Evolutionary conservation across 139 green algal genomes (phyloP).

Genomic region (Tetraselmis chui): DNA sequence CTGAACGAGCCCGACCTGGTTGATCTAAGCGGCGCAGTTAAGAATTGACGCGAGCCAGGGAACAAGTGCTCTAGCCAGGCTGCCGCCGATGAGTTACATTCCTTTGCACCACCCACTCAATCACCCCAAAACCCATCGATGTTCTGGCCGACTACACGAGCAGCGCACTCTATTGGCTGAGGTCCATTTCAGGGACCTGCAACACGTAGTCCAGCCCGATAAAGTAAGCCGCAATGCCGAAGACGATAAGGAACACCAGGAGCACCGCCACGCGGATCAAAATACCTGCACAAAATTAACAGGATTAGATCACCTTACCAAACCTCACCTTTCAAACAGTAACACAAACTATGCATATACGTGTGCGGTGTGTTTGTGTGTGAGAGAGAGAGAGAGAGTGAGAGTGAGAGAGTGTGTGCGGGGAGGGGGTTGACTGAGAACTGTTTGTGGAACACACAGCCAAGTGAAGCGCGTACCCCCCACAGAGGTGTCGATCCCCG

Average conservation of each 20-base stretch:
- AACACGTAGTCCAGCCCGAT: background rate
- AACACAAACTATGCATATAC: too few species aligned
- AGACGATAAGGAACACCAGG: background rate
- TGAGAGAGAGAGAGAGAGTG: too few species aligned
- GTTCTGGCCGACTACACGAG: too few species aligned
- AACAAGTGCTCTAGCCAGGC: background rate
- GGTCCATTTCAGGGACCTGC: background rate
- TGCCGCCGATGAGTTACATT: background rate
- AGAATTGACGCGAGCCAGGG: background rate
- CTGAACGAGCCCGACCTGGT: background rate
- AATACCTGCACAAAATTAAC: background rate
- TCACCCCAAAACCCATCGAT: background rate
- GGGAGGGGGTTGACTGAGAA: too few species aligned
- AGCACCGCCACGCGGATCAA: background rate
- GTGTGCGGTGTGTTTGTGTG: too few species aligned
- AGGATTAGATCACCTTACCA: background rate
- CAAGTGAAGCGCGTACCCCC: background rate
- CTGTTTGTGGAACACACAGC: too few species aligned
- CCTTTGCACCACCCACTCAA: background rate
- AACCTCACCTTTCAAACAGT: too few species aligned
- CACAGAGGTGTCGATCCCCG: background rate
- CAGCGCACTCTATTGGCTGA: too few species aligned
- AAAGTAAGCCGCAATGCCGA: background rate
- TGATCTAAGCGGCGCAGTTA: background rate
- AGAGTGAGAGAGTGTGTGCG: too few species aligned